Conservation (phyloP, 352 stramenopile genomes). For the Pilasporangium apinafurcum region DNA sequence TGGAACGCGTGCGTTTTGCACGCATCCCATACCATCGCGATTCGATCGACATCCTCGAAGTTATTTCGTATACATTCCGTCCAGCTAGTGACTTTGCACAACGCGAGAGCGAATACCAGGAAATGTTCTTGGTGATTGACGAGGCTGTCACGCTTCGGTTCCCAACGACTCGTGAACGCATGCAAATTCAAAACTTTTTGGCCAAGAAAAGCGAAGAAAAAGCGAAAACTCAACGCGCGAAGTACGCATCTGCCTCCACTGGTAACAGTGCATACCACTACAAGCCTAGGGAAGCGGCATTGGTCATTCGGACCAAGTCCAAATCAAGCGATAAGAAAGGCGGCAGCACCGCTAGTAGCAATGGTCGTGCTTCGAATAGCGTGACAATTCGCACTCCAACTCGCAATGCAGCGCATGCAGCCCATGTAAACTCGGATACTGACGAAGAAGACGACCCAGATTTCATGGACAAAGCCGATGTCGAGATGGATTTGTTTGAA, state of each 20-base stretch:
- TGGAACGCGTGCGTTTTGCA: constrained; percentile 45
- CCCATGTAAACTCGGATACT: constrained; percentile 50
- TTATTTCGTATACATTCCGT: constrained; percentile 42
- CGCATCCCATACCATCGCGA: constrained; percentile 55
- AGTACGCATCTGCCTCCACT: constrained; percentile 33
- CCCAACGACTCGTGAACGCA: constrained; percentile 38
- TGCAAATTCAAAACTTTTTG: constrained; percentile 51
- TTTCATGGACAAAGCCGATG: constrained; percentile 33
- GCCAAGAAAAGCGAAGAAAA: constrained; percentile 58
- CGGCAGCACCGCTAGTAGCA: constrained; percentile 46
- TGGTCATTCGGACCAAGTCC: constrained; percentile 76
- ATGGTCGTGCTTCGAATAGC: constrained; percentile 32
- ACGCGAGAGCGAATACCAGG: constrained; percentile 42
- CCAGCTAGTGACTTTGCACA: constrained; percentile 14
- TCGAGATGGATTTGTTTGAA: constrained; percentile 45
- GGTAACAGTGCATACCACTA: constrained; percentile 49
- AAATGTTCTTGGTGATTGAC: constrained; percentile 68
- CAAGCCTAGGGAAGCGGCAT: constrained; percentile 69
- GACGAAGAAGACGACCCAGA: constrained; percentile 70
- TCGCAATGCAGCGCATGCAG: constrained; percentile 7
- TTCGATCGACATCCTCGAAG: constrained; percentile 68
- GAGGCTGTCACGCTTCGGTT: constrained; percentile 19
- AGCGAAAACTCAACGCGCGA: constrained; percentile 25
- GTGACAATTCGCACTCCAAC: constrained; percentile 51
- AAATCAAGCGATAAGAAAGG: constrained; percentile 44